Evolutionary conservation across 108 stramenopile genomes (phyloP), one percentile per base, ranked within the genome.

Genomic region (Discostella stelligeroides): DNA sequence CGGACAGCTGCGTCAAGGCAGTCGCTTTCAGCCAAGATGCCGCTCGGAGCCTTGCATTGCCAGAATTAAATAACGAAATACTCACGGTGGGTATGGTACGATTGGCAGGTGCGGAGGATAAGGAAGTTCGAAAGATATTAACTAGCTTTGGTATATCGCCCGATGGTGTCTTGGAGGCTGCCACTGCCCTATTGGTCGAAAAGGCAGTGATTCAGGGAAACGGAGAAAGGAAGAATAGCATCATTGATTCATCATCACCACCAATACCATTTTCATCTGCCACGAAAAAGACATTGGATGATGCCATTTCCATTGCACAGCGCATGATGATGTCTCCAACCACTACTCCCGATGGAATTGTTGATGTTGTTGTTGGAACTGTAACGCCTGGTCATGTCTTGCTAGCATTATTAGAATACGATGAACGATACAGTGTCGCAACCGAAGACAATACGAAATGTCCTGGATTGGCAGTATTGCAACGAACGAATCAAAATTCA

Each of bases 361-460:
- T n/a, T n/a, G n/a, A n/a, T n/a, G n/a, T n/a, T 2, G 46, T 42
- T 23, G 73, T 79, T 23, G 58, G 48, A 6, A 28, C 57, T 18
- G 77, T 85, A 20, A 66, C 66, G 9, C 64, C 81, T 24, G 81
- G 82, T 39, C 81, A 85, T 68, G 75, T 85, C 17, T 57, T 85
- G 14, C 50, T 82, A 11, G 84, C 77, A 1, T 25, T 85, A 25
- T 41, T 82, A 37, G 63, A 80, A 50, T 69, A 62, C 68, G 70
- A 74, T 56, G 68, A 71, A 47, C 68, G 67, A 61, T 80, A 71
- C 79, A 67, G 50, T 40, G 79, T 75, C 21, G 79, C 79, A 5
- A 80, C 79, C 14, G 74, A 80, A 28, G 74, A 75, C 30, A 47
- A 38, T 24, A 39, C 64, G 20, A 71, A 71, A 62, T 79, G 77